phyloP scores from a whole-genome alignment of 495 filamentous ascomycete genomes.

The Hypoxylon perforatum region DNA sequence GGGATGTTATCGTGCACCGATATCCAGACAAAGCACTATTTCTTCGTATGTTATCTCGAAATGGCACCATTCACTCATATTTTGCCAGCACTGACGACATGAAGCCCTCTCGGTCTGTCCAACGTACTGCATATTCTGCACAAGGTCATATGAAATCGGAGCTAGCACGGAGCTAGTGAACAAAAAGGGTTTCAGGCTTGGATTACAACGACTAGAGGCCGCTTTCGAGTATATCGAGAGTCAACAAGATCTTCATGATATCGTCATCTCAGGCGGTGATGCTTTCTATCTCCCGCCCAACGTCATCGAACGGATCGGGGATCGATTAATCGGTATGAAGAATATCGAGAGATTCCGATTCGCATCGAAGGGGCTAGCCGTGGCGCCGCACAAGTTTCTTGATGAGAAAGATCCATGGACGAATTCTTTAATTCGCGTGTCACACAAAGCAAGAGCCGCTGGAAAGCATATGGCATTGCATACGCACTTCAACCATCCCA shows the following conservation, averaged over 20 bases:
- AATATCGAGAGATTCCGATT: constrained; percentile 65
- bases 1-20: constrained; percentile 62
- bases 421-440: constrained; percentile 58
- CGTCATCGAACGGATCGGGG: constrained; percentile 51
- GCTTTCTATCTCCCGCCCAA: constrained; percentile 59
- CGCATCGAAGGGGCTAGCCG: constrained; percentile 67
- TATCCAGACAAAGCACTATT: constrained; percentile 70
- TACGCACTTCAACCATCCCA: constrained; percentile 71
- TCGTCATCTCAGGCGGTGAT: constrained; percentile 70
- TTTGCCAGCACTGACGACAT: constrained; percentile 34
- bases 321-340: constrained; percentile 50
- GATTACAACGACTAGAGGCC: constrained; percentile 53
- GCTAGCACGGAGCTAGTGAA: constrained; percentile 59
- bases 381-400: constrained; percentile 61
- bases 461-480: constrained; percentile 70
- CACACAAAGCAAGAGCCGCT: constrained; percentile 55
- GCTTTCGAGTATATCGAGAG: constrained; percentile 63
- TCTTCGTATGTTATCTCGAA: constrained; percentile 55
- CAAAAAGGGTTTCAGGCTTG: constrained; percentile 60
- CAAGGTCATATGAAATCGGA: constrained; percentile 68
- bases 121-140: constrained; percentile 68
- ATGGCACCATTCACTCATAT: background rate
- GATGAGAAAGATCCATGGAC: constrained; percentile 65
- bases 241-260: constrained; percentile 59
- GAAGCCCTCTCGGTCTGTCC: constrained; percentile 66